Evolutionary conservation across 1,284 basidiomycete species (phyloP), one percentile per base, ranked within the genome.

Genomic region (Xerocomus minutiporus): DNA sequence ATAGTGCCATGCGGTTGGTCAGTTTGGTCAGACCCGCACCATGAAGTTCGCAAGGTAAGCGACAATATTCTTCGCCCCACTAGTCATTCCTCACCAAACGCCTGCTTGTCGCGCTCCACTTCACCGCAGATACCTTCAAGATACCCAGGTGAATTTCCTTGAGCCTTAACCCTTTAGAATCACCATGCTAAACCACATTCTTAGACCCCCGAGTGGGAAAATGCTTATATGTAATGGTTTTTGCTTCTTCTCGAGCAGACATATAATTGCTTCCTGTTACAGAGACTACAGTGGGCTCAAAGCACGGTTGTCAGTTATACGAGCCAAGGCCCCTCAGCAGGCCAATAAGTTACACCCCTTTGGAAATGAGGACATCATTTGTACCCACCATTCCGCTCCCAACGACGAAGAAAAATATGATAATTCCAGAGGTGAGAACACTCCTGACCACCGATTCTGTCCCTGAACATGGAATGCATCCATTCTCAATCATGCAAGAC

Each of bases 171-270:
- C 20, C 13, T 17, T 4, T 7, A 40, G 17, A 6, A 29, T 39
- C 45, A 8, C 50, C 36, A 29, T 50, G 15, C 36, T 53, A 32
- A 52, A 45, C n/a, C 15, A 11, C 36, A 23, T 48, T 45, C 25
- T 13, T 55, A 91, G 88, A 82, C 79, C 34, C 83, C 87, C 1
- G 88, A 91, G 71, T 91, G 88, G 88, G 86, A 88, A 64, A 83
- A 77, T 57, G 88, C 86, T 13, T 91, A 91, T 67, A 88, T 91
- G 88, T 89, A 59, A 54, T 78, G 64, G 42, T 29, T 54, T 42
- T 17, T 46, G 25, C 42, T 48, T 41, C 34, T 42, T 15, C 43
- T 48, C 17, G 11, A 12, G 8, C 17, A 12, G n/a, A 31, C 25
- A 5, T 42, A 17, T 31, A 28, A 28, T 52, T 42, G 1, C 23